These are phyloP conservation scores for Yamadazyma mexicana DNA, from an alignment of 1,139 yeast species.

Conservation along the genomic window DNA sequence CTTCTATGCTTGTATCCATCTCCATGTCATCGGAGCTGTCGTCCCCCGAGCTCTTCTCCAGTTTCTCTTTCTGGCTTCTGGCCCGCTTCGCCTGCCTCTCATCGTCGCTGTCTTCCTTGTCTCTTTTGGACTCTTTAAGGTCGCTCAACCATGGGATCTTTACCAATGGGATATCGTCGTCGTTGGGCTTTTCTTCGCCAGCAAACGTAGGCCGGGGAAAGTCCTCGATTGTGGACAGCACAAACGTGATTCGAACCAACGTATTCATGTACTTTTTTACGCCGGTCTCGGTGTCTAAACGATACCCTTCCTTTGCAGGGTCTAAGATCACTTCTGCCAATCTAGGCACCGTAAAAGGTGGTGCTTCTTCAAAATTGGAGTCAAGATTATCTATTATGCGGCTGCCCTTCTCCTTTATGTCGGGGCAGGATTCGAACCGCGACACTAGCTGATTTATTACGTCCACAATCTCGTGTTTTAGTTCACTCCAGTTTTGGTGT, in stretches of 20 bases:
- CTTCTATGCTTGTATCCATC: neutral
- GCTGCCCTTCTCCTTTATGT: conserved; percentile 3
- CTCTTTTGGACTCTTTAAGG: conserved; percentile 1
- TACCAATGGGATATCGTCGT: conserved; percentile 24
- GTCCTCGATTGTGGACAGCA: conserved; percentile 27
- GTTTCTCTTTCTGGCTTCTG: neutral
- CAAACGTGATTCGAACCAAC: conserved; percentile 26
- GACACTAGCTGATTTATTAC: neutral
- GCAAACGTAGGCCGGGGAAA: conserved; percentile 21
- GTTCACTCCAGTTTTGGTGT: neutral
- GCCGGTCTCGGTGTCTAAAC: conserved; percentile 26
- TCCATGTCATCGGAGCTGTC: neutral
- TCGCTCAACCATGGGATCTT: conserved; percentile 48
- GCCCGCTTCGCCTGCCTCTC: conserved; percentile 5
- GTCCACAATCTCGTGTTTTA: neutral
- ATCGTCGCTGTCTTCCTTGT: conserved; percentile 6
- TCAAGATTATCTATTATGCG: conserved; percentile 19
- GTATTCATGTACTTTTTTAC: conserved; percentile 32
- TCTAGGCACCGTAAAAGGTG: conserved; percentile 62
- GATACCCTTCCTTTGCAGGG: conserved; percentile 37
- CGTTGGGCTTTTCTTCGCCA: conserved; percentile 2
- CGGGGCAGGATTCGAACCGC: neutral
- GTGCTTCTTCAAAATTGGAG: conserved; percentile 29
- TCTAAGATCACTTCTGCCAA: conserved; percentile 51
- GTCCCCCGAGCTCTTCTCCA: neutral